Percentiles rank a stretch among this genome's conserved stretches.
Evolutionary conservation across 2,329 filamentous ascomycete genomes (phyloP).

Genomic region (Colletotrichum phormii): DNA sequence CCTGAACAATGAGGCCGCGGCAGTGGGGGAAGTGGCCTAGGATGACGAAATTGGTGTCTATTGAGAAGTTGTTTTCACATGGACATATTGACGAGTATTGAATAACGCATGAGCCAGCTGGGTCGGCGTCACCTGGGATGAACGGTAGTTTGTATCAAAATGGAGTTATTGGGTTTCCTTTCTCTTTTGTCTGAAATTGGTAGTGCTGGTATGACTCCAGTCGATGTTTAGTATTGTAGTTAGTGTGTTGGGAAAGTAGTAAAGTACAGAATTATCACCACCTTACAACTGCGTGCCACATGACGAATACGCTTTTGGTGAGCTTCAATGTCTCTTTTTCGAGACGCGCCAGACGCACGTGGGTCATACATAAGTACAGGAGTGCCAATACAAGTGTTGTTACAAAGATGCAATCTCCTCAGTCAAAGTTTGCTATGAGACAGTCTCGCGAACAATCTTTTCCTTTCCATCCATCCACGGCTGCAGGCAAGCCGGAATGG

Average conservation of each 20-base stretch:
- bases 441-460: constrained; percentile 61
- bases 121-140: constrained; percentile 1
- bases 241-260: neutral
- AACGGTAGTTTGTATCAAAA: constrained; percentile 21
- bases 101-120: neutral
- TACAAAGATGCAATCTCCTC: neutral
- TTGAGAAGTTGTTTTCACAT: neutral
- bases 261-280: constrained; percentile 1
- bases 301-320: neutral
- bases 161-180: constrained; percentile 15
- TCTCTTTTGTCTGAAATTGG: constrained; percentile 14
- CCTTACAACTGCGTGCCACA: neutral
- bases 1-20: constrained; percentile 43
- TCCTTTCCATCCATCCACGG: constrained; percentile 86
- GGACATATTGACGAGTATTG: neutral
- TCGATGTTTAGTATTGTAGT: constrained; percentile 3
- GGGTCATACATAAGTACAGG: too few species aligned
- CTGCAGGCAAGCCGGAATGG: constrained; percentile 81
- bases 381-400: neutral
- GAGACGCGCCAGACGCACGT: neutral
- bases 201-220: neutral
- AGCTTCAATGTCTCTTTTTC: neutral
- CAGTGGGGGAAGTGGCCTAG: constrained; percentile 45
- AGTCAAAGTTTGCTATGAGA: neutral
- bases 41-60: neutral